Evolutionary conservation across 768 basidiomycete species (phyloP).

Genomic region (Hygrocybe punicea): DNA sequence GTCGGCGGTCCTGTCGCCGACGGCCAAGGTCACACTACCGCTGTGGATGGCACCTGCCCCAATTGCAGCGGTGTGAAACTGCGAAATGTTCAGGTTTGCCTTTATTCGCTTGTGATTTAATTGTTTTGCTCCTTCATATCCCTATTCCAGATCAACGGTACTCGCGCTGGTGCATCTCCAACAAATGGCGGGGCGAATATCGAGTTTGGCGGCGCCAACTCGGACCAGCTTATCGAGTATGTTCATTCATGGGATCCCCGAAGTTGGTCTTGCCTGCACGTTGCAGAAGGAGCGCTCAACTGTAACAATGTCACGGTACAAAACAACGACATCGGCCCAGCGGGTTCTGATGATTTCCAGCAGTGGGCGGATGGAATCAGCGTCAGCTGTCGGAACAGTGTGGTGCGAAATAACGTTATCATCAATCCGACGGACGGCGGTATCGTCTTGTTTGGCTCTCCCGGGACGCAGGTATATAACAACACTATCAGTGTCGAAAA

Average conservation of each 20-base stretch:
- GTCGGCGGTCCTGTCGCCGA: constrained; percentile 62
- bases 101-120: neutral
- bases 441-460: constrained; percentile 74
- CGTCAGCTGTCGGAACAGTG: constrained; percentile 58
- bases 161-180: constrained; percentile 52
- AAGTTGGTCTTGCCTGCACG: constrained; percentile 80
- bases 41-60: constrained; percentile 62
- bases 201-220: constrained; percentile 77
- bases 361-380: constrained; percentile 86
- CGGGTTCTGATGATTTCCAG: constrained; percentile 59
- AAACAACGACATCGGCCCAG: constrained; percentile 82
- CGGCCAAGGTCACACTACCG: constrained; percentile 67
- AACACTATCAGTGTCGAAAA: constrained; percentile 72
- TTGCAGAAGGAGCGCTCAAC: constrained; percentile 61
- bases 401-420: constrained; percentile 66
- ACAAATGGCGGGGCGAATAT: constrained; percentile 70
- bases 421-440: constrained; percentile 75
- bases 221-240: constrained; percentile 70
- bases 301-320: constrained; percentile 67
- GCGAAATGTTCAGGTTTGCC: constrained; percentile 65
- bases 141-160: constrained; percentile 63
- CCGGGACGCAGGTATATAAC: constrained; percentile 68
- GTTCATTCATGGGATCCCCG: constrained; percentile 75
- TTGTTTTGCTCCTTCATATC: neutral
- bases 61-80: constrained; percentile 59